phyloP scores from a whole-genome alignment of 176 grass and related monocot species.

The Stipa capillata region DNA sequence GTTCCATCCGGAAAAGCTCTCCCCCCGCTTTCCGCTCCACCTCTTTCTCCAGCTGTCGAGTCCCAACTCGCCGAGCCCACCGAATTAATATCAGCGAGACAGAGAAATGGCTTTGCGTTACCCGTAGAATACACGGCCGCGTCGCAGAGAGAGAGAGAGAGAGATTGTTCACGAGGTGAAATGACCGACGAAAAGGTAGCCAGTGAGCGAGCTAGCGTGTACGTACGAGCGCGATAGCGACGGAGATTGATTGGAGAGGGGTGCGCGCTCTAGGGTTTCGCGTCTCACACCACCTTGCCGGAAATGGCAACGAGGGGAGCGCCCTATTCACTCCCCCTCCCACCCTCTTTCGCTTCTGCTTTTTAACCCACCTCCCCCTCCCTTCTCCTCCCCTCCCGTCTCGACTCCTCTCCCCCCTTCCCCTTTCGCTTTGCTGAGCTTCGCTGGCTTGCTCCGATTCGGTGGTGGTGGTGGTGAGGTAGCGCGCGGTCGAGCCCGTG shows the following conservation, averaged over 20 bases:
- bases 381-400: neutral
- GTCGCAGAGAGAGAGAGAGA: neutral
- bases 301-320: conserved; percentile 32
- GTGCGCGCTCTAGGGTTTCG: conserved; percentile 37
- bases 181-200: conserved; percentile 1
- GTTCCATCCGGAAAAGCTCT: conserved; percentile 22
- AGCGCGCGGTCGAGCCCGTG: too few relatives aligned
- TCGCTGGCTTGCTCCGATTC: neutral
- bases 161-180: neutral
- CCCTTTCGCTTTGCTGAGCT: neutral
- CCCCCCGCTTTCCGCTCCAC: neutral
- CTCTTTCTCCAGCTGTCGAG: conserved; percentile 20
- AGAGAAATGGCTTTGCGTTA: neutral
- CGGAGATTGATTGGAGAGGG: neutral
- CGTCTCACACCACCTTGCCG: conserved; percentile 31
- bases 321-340: conserved; percentile 3
- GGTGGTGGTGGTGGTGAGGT: neutral
- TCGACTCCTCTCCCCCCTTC: neutral
- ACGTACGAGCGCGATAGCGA: conserved; percentile 21
- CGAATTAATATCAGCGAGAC: neutral
- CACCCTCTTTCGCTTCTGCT: neutral
- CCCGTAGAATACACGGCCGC: too few relatives aligned
- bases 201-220: neutral
- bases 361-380: conserved; percentile 12
- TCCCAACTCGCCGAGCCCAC: neutral